Base-by-base conservation (phyloP, 176 grass and related monocot species). In the bread wheat (Triticum aestivum) region DNA sequence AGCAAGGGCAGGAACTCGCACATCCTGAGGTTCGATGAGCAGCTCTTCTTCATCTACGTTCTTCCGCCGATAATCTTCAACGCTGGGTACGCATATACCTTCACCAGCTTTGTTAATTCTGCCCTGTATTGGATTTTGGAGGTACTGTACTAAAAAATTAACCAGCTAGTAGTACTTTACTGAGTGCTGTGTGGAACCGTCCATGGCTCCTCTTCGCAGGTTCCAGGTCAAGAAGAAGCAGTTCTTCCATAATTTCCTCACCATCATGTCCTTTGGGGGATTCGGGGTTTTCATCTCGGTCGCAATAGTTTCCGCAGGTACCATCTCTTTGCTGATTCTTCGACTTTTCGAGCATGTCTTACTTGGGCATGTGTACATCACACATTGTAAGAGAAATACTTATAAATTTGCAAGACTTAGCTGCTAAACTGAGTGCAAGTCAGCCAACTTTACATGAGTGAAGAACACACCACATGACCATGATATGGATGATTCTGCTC, bases 171-270 rank as follows among this genome's bases (percentile, higher is more conserved):
- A 15, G 15, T 69, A 3, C 5, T 65, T 13, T 4, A 12, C 15
- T 30, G 17, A 68, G 34, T 38, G 51, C 73, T 72, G 23, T 4
- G 12, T 65, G 71, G 52, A 29, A 30, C 6, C 11, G 45, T 76
- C 0, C 21, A 51, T 85, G 65, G 51, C 3, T 35, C 5, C 61
- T 54, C 54, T 83, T 69, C 61, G 2, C 88, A 95, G 96, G 34
- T 95, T 98, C 80, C 90, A 95, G 83, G 96, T 98, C 23, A 98
- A 98, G 91, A 98, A 98, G 67, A 95, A 98, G 41, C 96, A 94
- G 84, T 98, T 98, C 82, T 98, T 98, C 79, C 93, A 94, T 71
- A 95, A 98, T 14, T 94, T 98, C 78, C 76, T 96, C 87, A 98
- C 93, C 44, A 98, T 98, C 84, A 91, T 96, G 93, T 91, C 91